phyloP scores from a whole-genome alignment of 805 yeast genomes.

The Yarrowia hollandica region DNA sequence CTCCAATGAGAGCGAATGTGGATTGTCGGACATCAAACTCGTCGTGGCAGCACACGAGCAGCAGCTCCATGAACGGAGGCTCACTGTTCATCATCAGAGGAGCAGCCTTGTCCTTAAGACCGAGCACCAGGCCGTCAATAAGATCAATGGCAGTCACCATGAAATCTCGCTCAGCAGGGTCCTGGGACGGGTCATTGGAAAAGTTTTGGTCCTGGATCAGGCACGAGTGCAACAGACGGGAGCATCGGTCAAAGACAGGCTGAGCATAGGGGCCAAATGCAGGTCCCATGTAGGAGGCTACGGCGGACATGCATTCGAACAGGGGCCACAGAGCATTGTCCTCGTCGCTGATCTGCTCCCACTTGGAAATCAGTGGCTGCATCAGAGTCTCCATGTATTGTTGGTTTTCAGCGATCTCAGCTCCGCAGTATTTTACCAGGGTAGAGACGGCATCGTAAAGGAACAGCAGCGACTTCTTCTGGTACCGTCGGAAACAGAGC shows the following conservation, averaged over 20 bases:
- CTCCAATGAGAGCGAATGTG: constrained; percentile 88
- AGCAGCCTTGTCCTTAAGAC: constrained; percentile 64
- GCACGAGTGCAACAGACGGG: constrained; percentile 65
- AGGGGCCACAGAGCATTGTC: constrained; percentile 90
- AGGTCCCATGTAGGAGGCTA: constrained; percentile 84
- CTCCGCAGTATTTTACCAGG: constrained; percentile 73
- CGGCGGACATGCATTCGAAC: constrained; percentile 86
- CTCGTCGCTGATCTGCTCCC: constrained; percentile 73
- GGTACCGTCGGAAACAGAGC: constrained; percentile 72
- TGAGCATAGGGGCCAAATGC: constrained; percentile 85
- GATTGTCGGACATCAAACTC: constrained; percentile 88
- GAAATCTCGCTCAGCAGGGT: constrained; percentile 85
- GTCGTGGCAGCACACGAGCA: constrained; percentile 72
- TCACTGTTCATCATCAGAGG: constrained; percentile 49
- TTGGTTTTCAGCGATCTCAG: constrained; percentile 54
- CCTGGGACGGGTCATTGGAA: constrained; percentile 56
- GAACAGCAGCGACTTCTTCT: constrained; percentile 75
- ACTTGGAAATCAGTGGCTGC: constrained; percentile 79
- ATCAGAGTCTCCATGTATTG: constrained; percentile 58
- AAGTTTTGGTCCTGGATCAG: constrained; percentile 65
- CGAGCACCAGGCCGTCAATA: constrained; percentile 91
- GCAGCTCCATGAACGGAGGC: constrained; percentile 55
- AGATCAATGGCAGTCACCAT: constrained; percentile 85
- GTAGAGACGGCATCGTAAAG: constrained; percentile 91
- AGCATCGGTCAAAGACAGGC: constrained; percentile 78